Conservation (phyloP, 2,329 filamentous ascomycete genomes). For the Penicillium sp. region DNA sequence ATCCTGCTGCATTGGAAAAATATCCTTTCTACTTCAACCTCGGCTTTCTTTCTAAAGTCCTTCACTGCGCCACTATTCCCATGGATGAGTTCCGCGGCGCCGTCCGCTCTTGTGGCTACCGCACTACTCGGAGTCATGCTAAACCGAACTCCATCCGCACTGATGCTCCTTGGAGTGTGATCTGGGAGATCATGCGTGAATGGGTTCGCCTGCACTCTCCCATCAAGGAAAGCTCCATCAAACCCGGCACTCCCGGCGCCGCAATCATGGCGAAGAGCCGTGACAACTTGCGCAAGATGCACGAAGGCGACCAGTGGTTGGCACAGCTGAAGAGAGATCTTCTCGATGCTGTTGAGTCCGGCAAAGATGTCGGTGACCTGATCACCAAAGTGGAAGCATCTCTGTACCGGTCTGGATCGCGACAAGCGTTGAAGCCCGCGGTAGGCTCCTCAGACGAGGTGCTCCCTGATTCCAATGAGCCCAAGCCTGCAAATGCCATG, state of each 20-base stretch:
- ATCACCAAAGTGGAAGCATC: constrained; percentile 46
- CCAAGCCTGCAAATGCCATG: background rate
- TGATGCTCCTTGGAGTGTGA: constrained; percentile 80
- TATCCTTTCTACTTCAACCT: constrained; percentile 87
- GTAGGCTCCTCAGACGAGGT: background rate
- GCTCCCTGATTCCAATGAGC: background rate
- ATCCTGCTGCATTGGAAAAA: constrained; percentile 65
- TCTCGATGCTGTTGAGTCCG: constrained; percentile 31
- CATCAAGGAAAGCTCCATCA: constrained; percentile 69
- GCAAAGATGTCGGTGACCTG: constrained; percentile 38
- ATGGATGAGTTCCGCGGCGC: constrained; percentile 79
- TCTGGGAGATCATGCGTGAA: constrained; percentile 93
- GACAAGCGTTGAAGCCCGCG: constrained; percentile 12
- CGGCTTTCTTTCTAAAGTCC: constrained; percentile 67
- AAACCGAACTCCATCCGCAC: constrained; percentile 90
- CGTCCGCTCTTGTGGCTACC: constrained; percentile 75
- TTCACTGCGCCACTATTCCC: constrained; percentile 78
- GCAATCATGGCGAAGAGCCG: constrained; percentile 59
- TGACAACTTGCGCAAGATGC: constrained; percentile 31
- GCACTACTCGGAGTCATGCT: constrained; percentile 80
- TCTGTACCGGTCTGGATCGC: constrained; percentile 38
- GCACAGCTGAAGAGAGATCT: constrained; percentile 37
- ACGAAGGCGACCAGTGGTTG: constrained; percentile 32
- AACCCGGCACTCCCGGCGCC: constrained; percentile 67
- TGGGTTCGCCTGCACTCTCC: constrained; percentile 81